Percentiles rank a stretch among this genome's conserved stretches.
Conservation (phyloP, 305 asterid species). For the Plantago coronopus region DNA sequence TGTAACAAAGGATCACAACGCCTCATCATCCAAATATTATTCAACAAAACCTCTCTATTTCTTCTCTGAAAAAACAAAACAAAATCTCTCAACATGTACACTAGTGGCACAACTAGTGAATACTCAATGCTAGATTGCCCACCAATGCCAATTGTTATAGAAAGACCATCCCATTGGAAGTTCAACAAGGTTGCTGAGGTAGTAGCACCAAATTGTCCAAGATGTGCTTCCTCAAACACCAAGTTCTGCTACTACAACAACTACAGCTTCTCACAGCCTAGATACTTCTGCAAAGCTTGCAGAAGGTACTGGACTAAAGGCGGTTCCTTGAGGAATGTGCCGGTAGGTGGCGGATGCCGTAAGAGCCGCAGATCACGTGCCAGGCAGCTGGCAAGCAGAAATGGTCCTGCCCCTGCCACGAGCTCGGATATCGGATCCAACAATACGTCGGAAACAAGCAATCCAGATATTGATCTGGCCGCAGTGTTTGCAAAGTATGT, state of each 20-base stretch:
- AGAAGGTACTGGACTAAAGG: slow-evolving; percentile 90
- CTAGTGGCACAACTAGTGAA: slow-evolving; percentile 24
- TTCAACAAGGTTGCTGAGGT: slow-evolving; percentile 33
- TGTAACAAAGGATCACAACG: not conserved
- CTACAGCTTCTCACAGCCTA: slow-evolving; percentile 80
- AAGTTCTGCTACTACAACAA: slow-evolving; percentile 24
- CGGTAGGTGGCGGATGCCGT: slow-evolving; percentile 26
- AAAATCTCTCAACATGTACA: not conserved
- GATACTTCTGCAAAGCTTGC: slow-evolving; percentile 86
- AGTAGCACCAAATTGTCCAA: slow-evolving; percentile 72
- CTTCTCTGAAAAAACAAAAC: not conserved
- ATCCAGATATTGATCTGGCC: slow-evolving; percentile 6
- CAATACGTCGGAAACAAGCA: not conserved
- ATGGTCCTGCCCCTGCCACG: not conserved
- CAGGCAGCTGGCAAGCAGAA: not conserved
- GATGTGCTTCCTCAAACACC: slow-evolving; percentile 48
- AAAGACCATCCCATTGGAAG: slow-evolving; percentile 39
- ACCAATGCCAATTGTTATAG: slow-evolving; percentile 35
- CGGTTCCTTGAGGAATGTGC: slow-evolving; percentile 72
- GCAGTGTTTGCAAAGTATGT: slow-evolving; percentile 15
- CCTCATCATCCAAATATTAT: slow-evolving; percentile 1
- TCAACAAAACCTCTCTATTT: too few relatives aligned
- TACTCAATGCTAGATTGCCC: slow-evolving; percentile 37
- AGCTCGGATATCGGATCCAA: not conserved
- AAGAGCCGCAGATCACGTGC: slow-evolving; percentile 16